phyloP scores from a whole-genome alignment of 805 yeast genomes.

The Lipomyces orientalis region DNA sequence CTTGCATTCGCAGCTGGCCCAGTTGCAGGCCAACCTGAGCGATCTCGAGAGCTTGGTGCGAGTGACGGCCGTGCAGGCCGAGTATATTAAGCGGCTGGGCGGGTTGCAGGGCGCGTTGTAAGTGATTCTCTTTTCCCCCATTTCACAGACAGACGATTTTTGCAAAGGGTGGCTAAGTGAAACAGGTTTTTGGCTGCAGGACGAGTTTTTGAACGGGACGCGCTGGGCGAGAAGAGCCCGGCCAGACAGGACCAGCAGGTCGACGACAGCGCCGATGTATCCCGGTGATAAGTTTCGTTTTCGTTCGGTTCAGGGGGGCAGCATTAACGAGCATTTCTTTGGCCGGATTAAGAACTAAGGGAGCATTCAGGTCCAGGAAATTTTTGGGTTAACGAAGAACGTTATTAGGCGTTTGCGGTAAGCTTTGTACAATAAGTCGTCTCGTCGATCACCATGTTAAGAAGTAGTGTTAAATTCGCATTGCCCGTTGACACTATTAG shows the following conservation, averaged over 20 bases:
- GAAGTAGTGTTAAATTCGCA: neutral
- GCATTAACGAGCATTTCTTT: neutral
- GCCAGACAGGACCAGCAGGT: neutral
- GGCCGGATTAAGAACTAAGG: neutral
- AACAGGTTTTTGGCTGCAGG: conserved; percentile 45
- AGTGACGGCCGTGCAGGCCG: conserved; percentile 59
- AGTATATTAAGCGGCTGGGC: conserved; percentile 59
- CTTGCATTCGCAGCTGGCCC: conserved; percentile 58
- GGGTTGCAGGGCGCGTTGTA: conserved; percentile 61
- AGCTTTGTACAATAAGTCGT: too few species aligned
- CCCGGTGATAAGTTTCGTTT: neutral
- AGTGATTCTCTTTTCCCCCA: conserved; percentile 31
- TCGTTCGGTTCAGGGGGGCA: neutral
- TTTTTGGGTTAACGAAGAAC: too few species aligned
- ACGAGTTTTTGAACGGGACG: conserved; percentile 45
- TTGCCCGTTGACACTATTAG: neutral
- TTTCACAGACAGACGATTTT: too few species aligned
- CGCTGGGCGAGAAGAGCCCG: conserved; percentile 24
- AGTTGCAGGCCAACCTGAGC: conserved; percentile 60
- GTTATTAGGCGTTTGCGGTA: too few species aligned
- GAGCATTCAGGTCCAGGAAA: neutral
- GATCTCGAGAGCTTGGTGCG: conserved; percentile 59
- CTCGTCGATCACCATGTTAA: too few species aligned
- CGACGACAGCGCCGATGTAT: neutral
- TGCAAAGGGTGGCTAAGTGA: neutral